Base-by-base conservation (phyloP, 1,139 yeast species). In the Geotrichum macrosporum region DNA sequence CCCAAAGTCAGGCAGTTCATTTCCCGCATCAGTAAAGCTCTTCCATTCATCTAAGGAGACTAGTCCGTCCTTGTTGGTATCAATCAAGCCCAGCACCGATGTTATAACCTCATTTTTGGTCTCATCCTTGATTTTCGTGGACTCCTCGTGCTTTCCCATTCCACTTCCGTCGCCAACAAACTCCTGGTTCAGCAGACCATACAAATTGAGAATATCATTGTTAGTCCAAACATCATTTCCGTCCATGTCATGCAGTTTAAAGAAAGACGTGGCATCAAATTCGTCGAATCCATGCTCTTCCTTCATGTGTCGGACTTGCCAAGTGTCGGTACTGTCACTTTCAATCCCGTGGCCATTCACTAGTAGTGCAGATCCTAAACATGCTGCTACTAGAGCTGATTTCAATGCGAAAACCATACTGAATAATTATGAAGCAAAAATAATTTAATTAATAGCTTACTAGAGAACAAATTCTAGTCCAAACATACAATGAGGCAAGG, bases 161-260 rank as follows among this genome's bases (percentile, higher is more conserved):
- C 96, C 96, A 46, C 86, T 83, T 40, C 96, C 96, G 57, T 80
- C 85, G 6, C 96, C 96, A 9, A 87, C 84, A 19, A 83, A 78
- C 50, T 75, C 77, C 15, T 79, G 81, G 57, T 92, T 75, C 41
- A 75, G 70, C 48, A 89, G 66, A 1, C 98, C 98, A 63, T 89
- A 92, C 53, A 88, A 70, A 55, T 83, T 77, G 51, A 89, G 65
- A 37, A 92, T 84, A 62, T 92, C 97, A 15, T 67, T 64, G 33
- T 57, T 51, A 9, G 68, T 59, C 74, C 74, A 70, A 16, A 63
- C 60, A 35, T 62, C 60, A 34, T 68, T 57, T 5, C 70, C 66
- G 55, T 79, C 81, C 13, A 80, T 67, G 65, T 87, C 96, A 65
- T 92, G 98, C 31, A 88, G 61, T 36, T 74, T 75, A 73, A 92